phyloP scores from a whole-genome alignment of 2,329 filamentous ascomycete genomes.

The Daldinia sp. region DNA sequence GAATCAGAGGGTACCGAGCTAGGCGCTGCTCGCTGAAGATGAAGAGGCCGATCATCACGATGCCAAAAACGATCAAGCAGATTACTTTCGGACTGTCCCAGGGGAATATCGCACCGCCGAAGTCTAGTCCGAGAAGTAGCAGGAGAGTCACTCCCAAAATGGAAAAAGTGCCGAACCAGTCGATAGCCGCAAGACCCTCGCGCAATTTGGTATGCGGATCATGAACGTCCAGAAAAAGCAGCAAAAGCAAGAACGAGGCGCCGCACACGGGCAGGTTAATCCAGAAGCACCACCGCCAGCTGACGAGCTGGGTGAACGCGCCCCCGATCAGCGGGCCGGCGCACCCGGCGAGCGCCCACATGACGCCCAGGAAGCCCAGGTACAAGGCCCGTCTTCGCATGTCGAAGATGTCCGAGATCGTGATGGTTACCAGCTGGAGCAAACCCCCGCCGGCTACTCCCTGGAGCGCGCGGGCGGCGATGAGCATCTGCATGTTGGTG shows the following conservation, averaged over 20 bases:
- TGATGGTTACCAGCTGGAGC: constrained; percentile 54
- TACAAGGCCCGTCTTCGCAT: constrained; percentile 47
- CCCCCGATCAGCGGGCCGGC: constrained; percentile 45
- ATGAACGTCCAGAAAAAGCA: constrained; percentile 54
- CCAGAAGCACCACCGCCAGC: constrained; percentile 48
- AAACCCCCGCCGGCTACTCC: constrained; percentile 55
- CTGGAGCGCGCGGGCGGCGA: constrained; percentile 52
- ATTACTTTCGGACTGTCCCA: constrained; percentile 54
- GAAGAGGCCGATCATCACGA: constrained; percentile 54
- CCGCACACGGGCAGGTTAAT: constrained; percentile 46
- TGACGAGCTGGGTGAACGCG: constrained; percentile 40
- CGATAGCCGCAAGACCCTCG: constrained; percentile 64
- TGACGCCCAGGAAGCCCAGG: constrained; percentile 55
- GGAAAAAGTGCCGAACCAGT: constrained; percentile 54
- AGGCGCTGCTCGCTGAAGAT: constrained; percentile 51
- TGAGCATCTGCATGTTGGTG: constrained; percentile 54
- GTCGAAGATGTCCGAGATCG: constrained; percentile 55
- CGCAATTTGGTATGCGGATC: constrained; percentile 56
- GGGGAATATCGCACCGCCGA: constrained; percentile 55
- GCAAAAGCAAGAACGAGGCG: constrained; percentile 36
- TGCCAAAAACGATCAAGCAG: constrained; percentile 54
- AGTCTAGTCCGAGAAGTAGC: constrained; percentile 57
- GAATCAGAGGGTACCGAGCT: constrained; percentile 55
- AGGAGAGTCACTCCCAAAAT: constrained; percentile 54
- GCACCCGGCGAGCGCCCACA: constrained; percentile 59